Percentiles rank a stretch among this genome's conserved stretches.
These are phyloP conservation scores for Candida sonorensis DNA, from an alignment of 805 yeast genomes.

Conservation along the genomic window DNA sequence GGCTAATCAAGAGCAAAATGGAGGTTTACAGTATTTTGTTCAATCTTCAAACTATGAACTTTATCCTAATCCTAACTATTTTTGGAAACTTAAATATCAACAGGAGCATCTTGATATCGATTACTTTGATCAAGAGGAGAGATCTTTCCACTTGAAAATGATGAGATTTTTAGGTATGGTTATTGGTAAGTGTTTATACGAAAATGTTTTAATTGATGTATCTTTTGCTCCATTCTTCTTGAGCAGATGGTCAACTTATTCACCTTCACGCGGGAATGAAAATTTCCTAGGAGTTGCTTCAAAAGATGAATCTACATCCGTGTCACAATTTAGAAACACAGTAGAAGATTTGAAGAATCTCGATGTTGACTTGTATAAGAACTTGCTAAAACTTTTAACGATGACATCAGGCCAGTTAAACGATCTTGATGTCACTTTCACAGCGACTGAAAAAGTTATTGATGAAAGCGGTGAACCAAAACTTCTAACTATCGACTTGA, in stretches of 20 bases:
- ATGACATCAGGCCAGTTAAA: slow-evolving; percentile 52
- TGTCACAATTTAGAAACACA: slow-evolving; percentile 42
- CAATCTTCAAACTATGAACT: slow-evolving; percentile 49
- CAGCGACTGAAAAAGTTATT: slow-evolving; percentile 45
- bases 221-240: slow-evolving; percentile 84
- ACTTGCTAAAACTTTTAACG: slow-evolving; percentile 52
- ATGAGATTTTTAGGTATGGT: slow-evolving; percentile 69
- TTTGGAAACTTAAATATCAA: slow-evolving; percentile 20
- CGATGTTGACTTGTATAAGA: slow-evolving; percentile 61
- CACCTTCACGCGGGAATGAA: slow-evolving; percentile 26
- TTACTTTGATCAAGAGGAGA: slow-evolving; percentile 20
- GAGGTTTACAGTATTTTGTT: slow-evolving; percentile 30
- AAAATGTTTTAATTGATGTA: slow-evolving; percentile 71
- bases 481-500: slow-evolving; percentile 45
- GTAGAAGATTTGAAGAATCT: slow-evolving; percentile 73
- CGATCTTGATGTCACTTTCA: slow-evolving; percentile 58
- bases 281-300: slow-evolving; percentile 12
- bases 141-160: slow-evolving; percentile 24
- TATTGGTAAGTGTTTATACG: slow-evolving; percentile 85
- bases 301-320: slow-evolving; percentile 10
- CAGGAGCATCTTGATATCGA: slow-evolving; percentile 20
- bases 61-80: slow-evolving; percentile 61
- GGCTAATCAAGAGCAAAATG: slow-evolving; percentile 17
- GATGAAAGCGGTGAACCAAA: slow-evolving; percentile 13
- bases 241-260: slow-evolving; percentile 44